phyloP scores from a whole-genome alignment of 1,284 basidiomycete genomes.

The Lignosus rhinocerotis region DNA sequence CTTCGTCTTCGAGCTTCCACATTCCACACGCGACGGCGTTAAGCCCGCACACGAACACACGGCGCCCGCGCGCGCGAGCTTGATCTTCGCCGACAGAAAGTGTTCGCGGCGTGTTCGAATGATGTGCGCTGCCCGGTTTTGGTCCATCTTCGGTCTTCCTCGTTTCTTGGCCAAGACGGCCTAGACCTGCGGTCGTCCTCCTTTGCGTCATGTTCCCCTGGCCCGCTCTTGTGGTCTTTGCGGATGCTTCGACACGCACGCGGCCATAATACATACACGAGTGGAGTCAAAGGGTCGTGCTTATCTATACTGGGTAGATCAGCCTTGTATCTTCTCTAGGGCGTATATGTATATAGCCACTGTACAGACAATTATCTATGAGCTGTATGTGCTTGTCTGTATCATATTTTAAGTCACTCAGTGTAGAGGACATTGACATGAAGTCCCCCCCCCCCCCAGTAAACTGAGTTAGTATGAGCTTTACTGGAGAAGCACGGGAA shows the following conservation, averaged over 20 bases:
- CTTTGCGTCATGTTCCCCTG: constrained; percentile 18
- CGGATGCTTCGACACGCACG: background rate
- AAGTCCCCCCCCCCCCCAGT: too few species aligned
- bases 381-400: too few species aligned
- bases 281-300: background rate
- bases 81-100: constrained; percentile 6
- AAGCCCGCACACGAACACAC: background rate
- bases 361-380: too few species aligned
- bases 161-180: background rate
- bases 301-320: background rate
- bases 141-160: background rate
- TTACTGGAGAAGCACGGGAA: background rate
- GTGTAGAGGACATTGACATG: too few species aligned
- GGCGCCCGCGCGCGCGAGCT: background rate
- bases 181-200: constrained; percentile 2
- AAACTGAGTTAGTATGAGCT: background rate
- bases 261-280: background rate
- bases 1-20: background rate
- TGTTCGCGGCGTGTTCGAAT: background rate
- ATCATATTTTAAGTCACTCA: too few species aligned
- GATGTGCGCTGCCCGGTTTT: constrained; percentile 12
- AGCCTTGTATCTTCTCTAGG: background rate
- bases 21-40: constrained; percentile 1
- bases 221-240: background rate
- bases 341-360: background rate